These are phyloP conservation scores for Globisporangium spinosum DNA, from an alignment of 352 stramenopile genomes.

Conservation along the genomic window DNA sequence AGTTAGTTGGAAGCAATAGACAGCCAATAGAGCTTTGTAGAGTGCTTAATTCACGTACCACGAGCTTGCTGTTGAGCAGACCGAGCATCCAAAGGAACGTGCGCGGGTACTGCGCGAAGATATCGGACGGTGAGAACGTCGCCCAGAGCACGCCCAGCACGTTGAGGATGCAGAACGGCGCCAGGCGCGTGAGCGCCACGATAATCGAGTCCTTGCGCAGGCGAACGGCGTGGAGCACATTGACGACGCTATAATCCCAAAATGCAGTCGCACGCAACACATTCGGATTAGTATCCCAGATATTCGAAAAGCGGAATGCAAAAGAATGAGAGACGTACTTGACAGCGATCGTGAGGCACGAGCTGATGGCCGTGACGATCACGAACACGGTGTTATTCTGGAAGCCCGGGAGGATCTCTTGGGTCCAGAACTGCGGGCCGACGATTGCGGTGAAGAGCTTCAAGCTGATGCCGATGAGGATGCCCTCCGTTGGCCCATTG, in stretches of 20 bases:
- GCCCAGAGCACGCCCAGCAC: slow-evolving; percentile 64
- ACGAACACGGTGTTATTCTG: slow-evolving; percentile 86
- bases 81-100: slow-evolving; percentile 87
- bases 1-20: slow-evolving; percentile 4
- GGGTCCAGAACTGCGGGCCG: slow-evolving; percentile 66
- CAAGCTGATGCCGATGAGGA: slow-evolving; percentile 82
- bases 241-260: slow-evolving; percentile 43
- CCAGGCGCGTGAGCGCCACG: slow-evolving; percentile 74
- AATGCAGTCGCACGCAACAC: not conserved
- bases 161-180: slow-evolving; percentile 76
- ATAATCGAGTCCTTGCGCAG: slow-evolving; percentile 68
- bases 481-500: slow-evolving; percentile 96
- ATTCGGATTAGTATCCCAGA: not conserved
- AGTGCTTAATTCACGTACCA: slow-evolving; percentile 36
- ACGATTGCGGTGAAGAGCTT: slow-evolving; percentile 71
- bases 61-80: slow-evolving; percentile 85
- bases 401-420: slow-evolving; percentile 53
- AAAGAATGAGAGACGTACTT: slow-evolving; percentile 55
- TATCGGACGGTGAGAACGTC: slow-evolving; percentile 65
- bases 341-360: slow-evolving; percentile 57
- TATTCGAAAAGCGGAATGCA: slow-evolving; percentile 4
- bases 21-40: too few species aligned
- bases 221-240: slow-evolving; percentile 66
- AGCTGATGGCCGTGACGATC: slow-evolving; percentile 50
- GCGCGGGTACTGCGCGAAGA: slow-evolving; percentile 69